phyloP scores from a whole-genome alignment of 805 yeast genomes.

The Metschnikowia continentalis region DNA sequence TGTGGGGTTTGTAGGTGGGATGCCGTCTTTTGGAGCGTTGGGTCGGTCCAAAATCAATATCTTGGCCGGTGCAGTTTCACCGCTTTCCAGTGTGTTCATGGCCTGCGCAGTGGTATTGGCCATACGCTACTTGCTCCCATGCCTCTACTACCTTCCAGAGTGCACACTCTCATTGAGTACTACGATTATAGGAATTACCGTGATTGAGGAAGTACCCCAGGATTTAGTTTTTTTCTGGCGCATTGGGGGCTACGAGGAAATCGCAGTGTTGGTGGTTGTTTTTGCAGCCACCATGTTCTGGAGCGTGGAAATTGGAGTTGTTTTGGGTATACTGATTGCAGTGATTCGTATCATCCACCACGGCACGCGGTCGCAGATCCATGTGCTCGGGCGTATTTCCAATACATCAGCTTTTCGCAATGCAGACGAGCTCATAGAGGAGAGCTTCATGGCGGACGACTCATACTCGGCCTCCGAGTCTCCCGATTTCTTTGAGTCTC shows the following conservation, averaged over 20 bases:
- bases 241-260: conserved; percentile 23
- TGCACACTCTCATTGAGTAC: conserved; percentile 35
- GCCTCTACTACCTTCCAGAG: conserved; percentile 25
- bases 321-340: conserved; percentile 33
- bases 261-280: conserved; percentile 19
- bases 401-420: conserved; percentile 57
- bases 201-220: conserved; percentile 50
- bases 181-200: conserved; percentile 47
- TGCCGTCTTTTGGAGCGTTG: conserved; percentile 35
- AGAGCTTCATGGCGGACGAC: conserved; percentile 19
- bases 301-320: conserved; percentile 38
- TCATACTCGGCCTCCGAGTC: too few species aligned
- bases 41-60: conserved; percentile 30
- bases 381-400: conserved; percentile 40
- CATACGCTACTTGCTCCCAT: conserved; percentile 23
- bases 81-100: conserved; percentile 36
- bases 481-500: too few species aligned
- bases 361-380: conserved; percentile 41
- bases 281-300: conserved; percentile 29
- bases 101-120: conserved; percentile 25
- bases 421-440: conserved; percentile 58
- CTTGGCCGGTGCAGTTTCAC: conserved; percentile 46
- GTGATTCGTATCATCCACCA: conserved; percentile 33
- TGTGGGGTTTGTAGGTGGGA: conserved; percentile 27
- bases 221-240: conserved; percentile 20